A percentile compares a stretch with the other conserved stretches of the same genome.
Evolutionary conservation across 192 early-diverging fungal genomes (phyloP).

Genomic region (Geranomyces variabilis): DNA sequence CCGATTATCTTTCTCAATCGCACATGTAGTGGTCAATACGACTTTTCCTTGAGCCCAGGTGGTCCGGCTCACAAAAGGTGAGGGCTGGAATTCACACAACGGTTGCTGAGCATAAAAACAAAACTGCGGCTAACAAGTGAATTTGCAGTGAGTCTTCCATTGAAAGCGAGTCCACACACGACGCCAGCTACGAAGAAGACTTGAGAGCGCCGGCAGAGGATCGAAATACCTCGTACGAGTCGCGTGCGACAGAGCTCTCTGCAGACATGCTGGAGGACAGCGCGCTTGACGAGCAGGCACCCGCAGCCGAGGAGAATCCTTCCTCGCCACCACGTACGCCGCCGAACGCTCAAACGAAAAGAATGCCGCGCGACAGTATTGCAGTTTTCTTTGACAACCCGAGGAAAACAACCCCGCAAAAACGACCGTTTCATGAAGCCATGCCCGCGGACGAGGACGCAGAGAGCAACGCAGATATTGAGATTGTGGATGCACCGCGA

Average conservation of each 20-base stretch:
- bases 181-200: conserved; percentile 27
- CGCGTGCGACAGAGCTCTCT: too few relatives aligned
- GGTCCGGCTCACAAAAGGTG: neutral
- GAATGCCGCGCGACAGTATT: conserved; percentile 23
- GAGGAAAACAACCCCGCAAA: neutral
- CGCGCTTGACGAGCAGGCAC: too few relatives aligned
- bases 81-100: too few relatives aligned
- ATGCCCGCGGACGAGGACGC: neutral
- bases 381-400: conserved; percentile 23
- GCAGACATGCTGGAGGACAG: too few relatives aligned
- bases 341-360: neutral
- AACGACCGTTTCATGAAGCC: neutral
- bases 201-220: conserved; percentile 17
- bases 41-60: conserved; percentile 14
- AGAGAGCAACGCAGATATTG: conserved; percentile 10
- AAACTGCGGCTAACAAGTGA: neutral
- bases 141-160: neutral
- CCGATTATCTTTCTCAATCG: too few relatives aligned
- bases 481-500: conserved; percentile 3
- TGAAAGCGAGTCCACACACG: neutral
- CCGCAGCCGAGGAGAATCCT: too few relatives aligned
- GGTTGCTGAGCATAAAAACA: too few relatives aligned
- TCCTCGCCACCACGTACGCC: neutral
- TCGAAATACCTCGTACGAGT: neutral
- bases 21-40: conserved; percentile 12